Conservation (phyloP, 768 basidiomycete species). For the Termitomyces sp. region DNA sequence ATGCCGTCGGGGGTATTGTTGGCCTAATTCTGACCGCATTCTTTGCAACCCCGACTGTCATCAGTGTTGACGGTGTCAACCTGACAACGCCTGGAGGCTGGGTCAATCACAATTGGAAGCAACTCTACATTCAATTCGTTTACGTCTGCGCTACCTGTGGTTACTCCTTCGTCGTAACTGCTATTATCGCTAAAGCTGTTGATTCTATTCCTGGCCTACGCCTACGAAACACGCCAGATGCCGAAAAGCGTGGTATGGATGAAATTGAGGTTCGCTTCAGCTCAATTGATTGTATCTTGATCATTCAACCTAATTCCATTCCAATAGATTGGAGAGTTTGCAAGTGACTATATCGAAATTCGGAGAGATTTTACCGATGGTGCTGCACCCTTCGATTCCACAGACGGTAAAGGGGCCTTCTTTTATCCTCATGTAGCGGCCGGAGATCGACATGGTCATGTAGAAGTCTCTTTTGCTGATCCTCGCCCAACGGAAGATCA, state of each 20-base stretch:
- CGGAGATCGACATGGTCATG: conserved; percentile 33
- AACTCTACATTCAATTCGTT: conserved; percentile 72
- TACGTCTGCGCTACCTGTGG: conserved; percentile 52
- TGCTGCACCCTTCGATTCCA: conserved; percentile 35
- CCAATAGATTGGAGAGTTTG: conserved; percentile 60
- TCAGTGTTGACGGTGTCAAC: conserved; percentile 64
- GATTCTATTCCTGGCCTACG: conserved; percentile 55
- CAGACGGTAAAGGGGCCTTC: conserved; percentile 18
- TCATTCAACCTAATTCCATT: neutral
- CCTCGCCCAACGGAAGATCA: conserved; percentile 1
- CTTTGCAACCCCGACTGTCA: conserved; percentile 63
- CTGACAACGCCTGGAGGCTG: conserved; percentile 53
- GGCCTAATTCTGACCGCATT: conserved; percentile 71
- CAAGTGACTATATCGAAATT: conserved; percentile 64
- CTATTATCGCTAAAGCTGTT: conserved; percentile 49
- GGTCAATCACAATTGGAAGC: conserved; percentile 73
- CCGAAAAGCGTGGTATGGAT: conserved; percentile 61
- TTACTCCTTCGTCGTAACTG: conserved; percentile 61
- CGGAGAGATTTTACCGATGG: conserved; percentile 57
- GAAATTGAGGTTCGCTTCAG: conserved; percentile 54
- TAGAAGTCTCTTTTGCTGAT: conserved; percentile 23
- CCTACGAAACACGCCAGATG: conserved; percentile 46
- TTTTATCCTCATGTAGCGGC: conserved; percentile 22
- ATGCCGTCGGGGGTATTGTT: conserved; percentile 79
- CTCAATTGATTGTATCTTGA: neutral